phyloP scores from a whole-genome alignment of 148 eudicot species.

The Rhododendron henanense region DNA sequence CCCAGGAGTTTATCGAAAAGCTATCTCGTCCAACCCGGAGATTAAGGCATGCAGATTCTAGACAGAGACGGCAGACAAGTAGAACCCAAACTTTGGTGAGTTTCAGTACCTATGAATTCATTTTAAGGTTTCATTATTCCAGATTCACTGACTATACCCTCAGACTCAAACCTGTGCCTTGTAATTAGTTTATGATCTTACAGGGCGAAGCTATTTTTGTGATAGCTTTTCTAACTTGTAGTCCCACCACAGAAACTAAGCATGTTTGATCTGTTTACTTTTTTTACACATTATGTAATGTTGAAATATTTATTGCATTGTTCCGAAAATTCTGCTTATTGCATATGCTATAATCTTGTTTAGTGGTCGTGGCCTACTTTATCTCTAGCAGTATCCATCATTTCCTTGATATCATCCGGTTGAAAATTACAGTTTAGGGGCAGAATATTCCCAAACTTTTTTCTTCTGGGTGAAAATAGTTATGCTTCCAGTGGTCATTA shows the following conservation, averaged over 20 bases:
- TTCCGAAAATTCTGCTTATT: neutral
- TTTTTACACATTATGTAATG: neutral
- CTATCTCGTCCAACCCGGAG: constrained; percentile 33
- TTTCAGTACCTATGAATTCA: neutral
- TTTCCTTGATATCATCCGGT: neutral
- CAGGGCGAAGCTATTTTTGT: neutral
- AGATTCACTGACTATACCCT: neutral
- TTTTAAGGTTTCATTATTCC: neutral
- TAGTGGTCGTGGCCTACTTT: neutral
- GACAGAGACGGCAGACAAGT: constrained; percentile 23
- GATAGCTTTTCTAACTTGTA: neutral
- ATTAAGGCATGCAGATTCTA: constrained; percentile 29
- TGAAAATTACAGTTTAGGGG: neutral
- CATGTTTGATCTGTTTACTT: neutral
- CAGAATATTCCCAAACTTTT: neutral
- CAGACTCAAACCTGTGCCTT: neutral
- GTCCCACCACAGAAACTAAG: neutral
- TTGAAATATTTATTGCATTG: neutral
- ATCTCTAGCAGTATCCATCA: neutral
- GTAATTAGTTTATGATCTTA: neutral
- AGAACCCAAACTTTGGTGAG: constrained; percentile 42
- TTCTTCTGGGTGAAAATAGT: neutral
- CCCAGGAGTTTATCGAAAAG: constrained; percentile 37
- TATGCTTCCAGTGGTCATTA: neutral
- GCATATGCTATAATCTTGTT: neutral